Evolutionary conservation across 2,329 filamentous ascomycete species (phyloP), one percentile per base, ranked within the genome.

Genomic region (Lachnellula cervina): DNA sequence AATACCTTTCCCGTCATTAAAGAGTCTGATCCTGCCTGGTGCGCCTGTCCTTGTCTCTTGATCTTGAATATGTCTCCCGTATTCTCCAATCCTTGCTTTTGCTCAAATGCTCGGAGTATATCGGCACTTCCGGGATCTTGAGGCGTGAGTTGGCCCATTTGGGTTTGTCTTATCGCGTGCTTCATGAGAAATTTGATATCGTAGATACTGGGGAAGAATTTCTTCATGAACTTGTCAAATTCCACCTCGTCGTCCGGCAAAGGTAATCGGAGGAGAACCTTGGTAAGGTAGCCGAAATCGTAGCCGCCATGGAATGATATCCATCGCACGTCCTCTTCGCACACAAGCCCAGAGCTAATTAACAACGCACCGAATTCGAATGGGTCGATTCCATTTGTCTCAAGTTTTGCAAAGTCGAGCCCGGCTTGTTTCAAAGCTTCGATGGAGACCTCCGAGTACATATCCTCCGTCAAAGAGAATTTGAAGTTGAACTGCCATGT

Each of bases 401-500:
- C 87, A 61, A 96, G 86, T 58, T 86, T 81, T 52, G 82, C 79
- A 62, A 99, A 97, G 71, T 97, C 90, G 59, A 97, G 92, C n/a
- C 94, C 94, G 2, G 90, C 90, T 66, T 90, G 87, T 64, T 90
- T 87, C 19, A 97, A 81, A 65, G 96, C 90, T 62, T 94, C 88
- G 63, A 97, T 97, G 16, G 91, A 97, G 56, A 91, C 88, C 70
- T 96, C 88, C 61, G 95, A 94, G 74, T 95, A 97, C 94, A 99
- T 99, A 74, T 99, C 94, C 40, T 93, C 85, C 63, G 94, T 89
- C 9, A 97, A 80, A 1, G 90, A 94, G 73, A 97, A 99, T 66
- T 92, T 88, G 75, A 99, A 99, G 78, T 99, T 97, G 80, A 99
- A 99, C 65, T 97, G 93, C 94, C 94, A 99, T 17, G 93, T 95